Evolutionary conservation across 2,329 filamentous ascomycete species (phyloP).

Genomic region (Colletotrichum simmondsii): DNA sequence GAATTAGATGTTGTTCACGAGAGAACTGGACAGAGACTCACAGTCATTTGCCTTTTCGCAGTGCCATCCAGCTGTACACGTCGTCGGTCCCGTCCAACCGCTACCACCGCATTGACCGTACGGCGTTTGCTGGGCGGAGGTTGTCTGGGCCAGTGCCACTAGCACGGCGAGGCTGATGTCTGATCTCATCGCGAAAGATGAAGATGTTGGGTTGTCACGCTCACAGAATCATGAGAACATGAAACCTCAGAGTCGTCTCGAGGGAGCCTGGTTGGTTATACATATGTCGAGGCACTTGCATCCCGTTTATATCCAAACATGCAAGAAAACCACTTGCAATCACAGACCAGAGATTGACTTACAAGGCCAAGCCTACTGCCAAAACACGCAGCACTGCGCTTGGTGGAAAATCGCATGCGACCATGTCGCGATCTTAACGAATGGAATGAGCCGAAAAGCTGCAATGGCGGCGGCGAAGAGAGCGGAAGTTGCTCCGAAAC

Average conservation of each 20-base stretch:
- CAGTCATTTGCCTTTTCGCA: slow-evolving; percentile 24
- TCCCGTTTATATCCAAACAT: not conserved
- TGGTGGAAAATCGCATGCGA: slow-evolving; percentile 13
- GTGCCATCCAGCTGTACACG: slow-evolving; percentile 25
- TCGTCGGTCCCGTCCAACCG: slow-evolving; percentile 29
- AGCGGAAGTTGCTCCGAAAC: not conserved
- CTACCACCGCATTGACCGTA: slow-evolving; percentile 32
- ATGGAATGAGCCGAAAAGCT: not conserved
- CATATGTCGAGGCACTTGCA: not conserved
- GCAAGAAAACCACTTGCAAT: too few relatives aligned
- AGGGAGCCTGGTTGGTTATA: not conserved
- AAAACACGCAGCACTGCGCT: not conserved
- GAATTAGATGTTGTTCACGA: not conserved
- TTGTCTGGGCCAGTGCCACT: not conserved
- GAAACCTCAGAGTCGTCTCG: not conserved
- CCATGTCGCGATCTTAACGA: not conserved
- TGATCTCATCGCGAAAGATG: not conserved
- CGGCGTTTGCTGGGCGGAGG: slow-evolving; percentile 1
- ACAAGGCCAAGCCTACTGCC: slow-evolving; percentile 1
- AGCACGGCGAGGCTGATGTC: not conserved
- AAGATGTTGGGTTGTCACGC: not conserved
- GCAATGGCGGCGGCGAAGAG: not conserved
- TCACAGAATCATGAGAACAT: not conserved
- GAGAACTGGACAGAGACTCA: not conserved
- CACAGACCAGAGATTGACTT: not conserved